Evolutionary conservation across 2,329 filamentous ascomycete species (phyloP).

Genomic region (Colletotrichum endophyticum): DNA sequence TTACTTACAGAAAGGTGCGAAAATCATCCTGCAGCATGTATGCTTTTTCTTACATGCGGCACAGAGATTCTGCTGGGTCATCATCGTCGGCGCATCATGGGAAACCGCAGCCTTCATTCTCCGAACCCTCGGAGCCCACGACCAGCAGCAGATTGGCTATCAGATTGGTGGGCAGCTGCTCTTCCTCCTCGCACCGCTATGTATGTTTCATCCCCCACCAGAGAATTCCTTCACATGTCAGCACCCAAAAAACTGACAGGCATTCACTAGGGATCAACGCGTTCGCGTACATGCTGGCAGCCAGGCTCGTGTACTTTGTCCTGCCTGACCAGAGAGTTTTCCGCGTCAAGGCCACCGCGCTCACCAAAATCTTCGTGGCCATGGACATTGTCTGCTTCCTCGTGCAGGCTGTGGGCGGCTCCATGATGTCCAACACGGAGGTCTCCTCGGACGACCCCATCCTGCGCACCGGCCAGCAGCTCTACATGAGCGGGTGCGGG

Average conservation of each 20-base stretch:
- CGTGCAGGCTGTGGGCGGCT: constrained; percentile 45
- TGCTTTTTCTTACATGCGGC: fast-evolving
- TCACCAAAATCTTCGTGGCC: constrained; percentile 52
- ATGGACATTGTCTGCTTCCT: constrained; percentile 53
- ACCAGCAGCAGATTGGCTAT: constrained; percentile 41
- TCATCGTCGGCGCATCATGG: constrained; percentile 43
- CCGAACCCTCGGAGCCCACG: constrained; percentile 35
- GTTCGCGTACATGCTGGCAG: constrained; percentile 49
- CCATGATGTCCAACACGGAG: constrained; percentile 35
- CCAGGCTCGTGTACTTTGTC: constrained; percentile 41
- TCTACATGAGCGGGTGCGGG: constrained; percentile 44
- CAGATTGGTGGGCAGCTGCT: constrained; percentile 36
- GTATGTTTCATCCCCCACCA: constrained; percentile 23
- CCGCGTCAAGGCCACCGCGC: constrained; percentile 36
- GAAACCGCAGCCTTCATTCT: constrained; percentile 43
- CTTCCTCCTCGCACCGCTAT: constrained; percentile 46
- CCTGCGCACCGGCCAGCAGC: constrained; percentile 37
- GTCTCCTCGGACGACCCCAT: constrained; percentile 23
- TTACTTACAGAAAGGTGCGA: constrained; percentile 34
- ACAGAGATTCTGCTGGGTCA: constrained; percentile 40
- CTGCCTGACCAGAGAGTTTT: constrained; percentile 41
- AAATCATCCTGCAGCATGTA: fast-evolving
- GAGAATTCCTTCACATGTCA: background rate
- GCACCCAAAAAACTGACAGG: background rate
- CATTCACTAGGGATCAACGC: constrained; percentile 41